phyloP scores from a whole-genome alignment of 2,329 filamentous ascomycete genomes.

The Biscogniauxia sp. region DNA sequence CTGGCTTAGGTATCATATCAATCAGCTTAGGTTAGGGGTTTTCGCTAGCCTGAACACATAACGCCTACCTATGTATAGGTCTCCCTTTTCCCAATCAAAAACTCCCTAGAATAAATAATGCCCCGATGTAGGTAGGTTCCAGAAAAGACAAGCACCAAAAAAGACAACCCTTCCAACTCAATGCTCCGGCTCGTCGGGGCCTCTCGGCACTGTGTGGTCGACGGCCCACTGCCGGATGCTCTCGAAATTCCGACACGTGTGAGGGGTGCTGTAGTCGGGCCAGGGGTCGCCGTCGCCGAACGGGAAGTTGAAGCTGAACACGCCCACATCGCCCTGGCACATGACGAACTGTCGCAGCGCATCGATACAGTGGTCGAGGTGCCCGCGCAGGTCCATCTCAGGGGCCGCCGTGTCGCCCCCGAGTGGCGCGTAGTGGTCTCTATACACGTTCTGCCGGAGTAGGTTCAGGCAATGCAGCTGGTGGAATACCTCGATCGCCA shows the following conservation, averaged over 20 bases:
- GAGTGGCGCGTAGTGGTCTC: conserved; percentile 45
- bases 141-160: too few species aligned
- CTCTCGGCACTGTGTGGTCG: conserved; percentile 44
- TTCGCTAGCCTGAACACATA: too few species aligned
- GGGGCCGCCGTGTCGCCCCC: conserved; percentile 49
- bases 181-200: conserved; percentile 31
- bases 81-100: too few species aligned
- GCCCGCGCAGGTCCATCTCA: conserved; percentile 40
- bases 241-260: conserved; percentile 55
- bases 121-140: too few species aligned
- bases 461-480: conserved; percentile 52
- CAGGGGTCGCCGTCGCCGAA: conserved; percentile 47
- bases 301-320: conserved; percentile 53
- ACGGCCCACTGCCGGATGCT: conserved; percentile 50
- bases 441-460: conserved; percentile 46
- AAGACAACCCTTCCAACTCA: conserved; percentile 10
- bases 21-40: too few species aligned
- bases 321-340: conserved; percentile 53
- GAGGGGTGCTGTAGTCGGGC: conserved; percentile 53
- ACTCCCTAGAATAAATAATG: too few species aligned
- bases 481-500: conserved; percentile 58
- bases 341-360: conserved; percentile 51
- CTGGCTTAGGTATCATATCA: too few species aligned
- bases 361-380: conserved; percentile 55
- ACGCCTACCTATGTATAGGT: too few species aligned